Base-by-base conservation (phyloP, 2,329 filamentous ascomycete genomes). In the Elsinoe arachidis region DNA sequence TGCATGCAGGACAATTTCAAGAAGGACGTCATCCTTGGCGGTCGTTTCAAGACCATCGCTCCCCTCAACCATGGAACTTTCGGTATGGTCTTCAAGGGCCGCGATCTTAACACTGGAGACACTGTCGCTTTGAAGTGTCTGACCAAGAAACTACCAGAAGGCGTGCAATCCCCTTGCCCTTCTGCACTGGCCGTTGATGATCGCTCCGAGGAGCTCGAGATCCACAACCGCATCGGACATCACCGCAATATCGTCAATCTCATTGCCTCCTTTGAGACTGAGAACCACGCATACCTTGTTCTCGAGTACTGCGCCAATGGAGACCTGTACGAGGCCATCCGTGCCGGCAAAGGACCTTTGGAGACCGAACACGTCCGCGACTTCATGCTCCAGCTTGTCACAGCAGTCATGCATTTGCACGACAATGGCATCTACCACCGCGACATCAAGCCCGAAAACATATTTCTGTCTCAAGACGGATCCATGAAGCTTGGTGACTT, bases 401-500 rank as follows among this genome's bases (percentile, higher is more conserved):
- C 88, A 69, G 89, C 92, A 53, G 87, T 99, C 52, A 85, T 88
- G 61, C 91, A 90, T 73, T 90, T 96, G 74, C 93, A 99, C 72
- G 80, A 82, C 62, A 91, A 91, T 72, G 91, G 90, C 63, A 83
- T 97, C 69, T 96, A 90, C 72, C 93, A 99, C 70, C 88, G 93
- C 61, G 93, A 99, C 73, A 96, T 99, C 82, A 99, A 99, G 77
- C 93, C 93, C 0, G 93, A 99, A 80, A 99, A 99, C 78, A 96
- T 99, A 72, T 97, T 99, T 72, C 80, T 99, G 62, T 88, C 85
- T 59, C 82, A 91, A 60, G 82, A 86, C 64, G 92, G 92, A 56
- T 81, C 86, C 38, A 88, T 97, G 87, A 99, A 99, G 76, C 84
- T 99, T 35, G 93, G 93, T 67, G 93, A 99, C 73, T 96, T 97